Conservation (phyloP, 192 early-diverging fungal genomes). For the Backusella macrospora region DNA sequence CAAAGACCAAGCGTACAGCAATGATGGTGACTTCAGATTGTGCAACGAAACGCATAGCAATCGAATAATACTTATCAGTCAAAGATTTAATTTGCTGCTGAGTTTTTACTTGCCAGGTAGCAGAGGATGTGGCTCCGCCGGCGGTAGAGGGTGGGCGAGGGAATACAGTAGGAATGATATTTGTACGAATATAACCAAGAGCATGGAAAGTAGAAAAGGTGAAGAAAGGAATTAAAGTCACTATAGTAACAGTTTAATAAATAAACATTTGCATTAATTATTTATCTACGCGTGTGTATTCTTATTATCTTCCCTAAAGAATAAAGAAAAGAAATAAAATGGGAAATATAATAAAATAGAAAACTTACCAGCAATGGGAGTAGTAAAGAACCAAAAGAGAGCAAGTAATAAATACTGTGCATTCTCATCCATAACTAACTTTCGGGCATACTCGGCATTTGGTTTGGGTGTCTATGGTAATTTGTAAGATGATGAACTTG, state of each 20-base stretch:
- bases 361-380: conserved; percentile 65
- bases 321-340: conserved; percentile 21
- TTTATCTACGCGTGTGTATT: conserved; percentile 13
- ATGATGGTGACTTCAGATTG: conserved; percentile 72
- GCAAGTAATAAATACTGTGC: conserved; percentile 73
- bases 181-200: conserved; percentile 68
- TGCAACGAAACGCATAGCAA: conserved; percentile 65
- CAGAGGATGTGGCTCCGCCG: conserved; percentile 25
- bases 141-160: conserved; percentile 41
- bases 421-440: conserved; percentile 76
- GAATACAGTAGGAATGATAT: conserved; percentile 65
- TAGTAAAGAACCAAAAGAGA: conserved; percentile 69
- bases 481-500: neutral
- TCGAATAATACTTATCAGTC: conserved; percentile 64
- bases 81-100: conserved; percentile 55
- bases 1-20: conserved; percentile 59
- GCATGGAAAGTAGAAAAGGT: conserved; percentile 80
- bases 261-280: conserved; percentile 10
- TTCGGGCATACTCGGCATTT: conserved; percentile 58
- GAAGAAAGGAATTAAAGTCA: conserved; percentile 69
- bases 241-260: conserved; percentile 41
- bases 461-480: conserved; percentile 60
- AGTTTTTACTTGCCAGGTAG: conserved; percentile 42
- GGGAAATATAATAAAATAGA: neutral
- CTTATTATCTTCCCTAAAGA: neutral